These are phyloP conservation scores for Aureobasidium sp. DNA, from an alignment of 2,329 filamentous ascomycete species.

Conservation along the genomic window DNA sequence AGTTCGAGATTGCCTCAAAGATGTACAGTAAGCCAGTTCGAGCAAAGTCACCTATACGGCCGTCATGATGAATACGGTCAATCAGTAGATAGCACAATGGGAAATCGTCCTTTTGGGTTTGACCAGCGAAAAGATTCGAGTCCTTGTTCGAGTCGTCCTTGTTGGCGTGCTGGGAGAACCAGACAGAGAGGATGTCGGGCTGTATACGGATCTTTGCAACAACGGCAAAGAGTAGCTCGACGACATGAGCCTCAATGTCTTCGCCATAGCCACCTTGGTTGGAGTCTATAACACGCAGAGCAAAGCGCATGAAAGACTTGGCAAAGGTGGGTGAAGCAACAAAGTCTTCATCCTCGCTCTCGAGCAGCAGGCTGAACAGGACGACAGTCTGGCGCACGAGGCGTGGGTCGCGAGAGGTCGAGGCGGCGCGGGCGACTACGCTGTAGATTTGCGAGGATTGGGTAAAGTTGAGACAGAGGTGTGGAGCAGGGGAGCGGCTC, in stretches of 20 bases:
- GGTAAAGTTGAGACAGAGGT: conserved; percentile 85
- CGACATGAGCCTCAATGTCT: conserved; percentile 80
- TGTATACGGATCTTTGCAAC: conserved; percentile 91
- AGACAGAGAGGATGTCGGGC: conserved; percentile 77
- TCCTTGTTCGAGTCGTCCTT: conserved; percentile 38
- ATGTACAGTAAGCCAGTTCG: conserved; percentile 90
- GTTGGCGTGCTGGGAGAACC: conserved; percentile 57
- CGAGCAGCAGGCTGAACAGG: conserved; percentile 85
- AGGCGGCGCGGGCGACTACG: conserved; percentile 80
- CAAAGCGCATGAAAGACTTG: conserved; percentile 75
- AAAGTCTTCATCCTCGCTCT: conserved; percentile 94
- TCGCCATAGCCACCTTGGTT: conserved; percentile 66
- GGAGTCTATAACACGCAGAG: conserved; percentile 68
- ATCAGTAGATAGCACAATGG: conserved; percentile 92
- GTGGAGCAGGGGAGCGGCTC: conserved; percentile 76
- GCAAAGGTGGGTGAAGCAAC: conserved; percentile 82
- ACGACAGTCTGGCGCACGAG: conserved; percentile 78
- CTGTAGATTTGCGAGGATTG: conserved; percentile 83
- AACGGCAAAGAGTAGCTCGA: conserved; percentile 92
- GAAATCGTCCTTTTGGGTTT: conserved; percentile 84
- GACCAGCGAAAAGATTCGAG: conserved; percentile 68
- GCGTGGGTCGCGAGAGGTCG: conserved; percentile 74
- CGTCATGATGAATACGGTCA: conserved; percentile 94
- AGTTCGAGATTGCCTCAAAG: conserved; percentile 84
- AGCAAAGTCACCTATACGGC: conserved; percentile 90